Base-by-base conservation (phyloP, 2,329 filamentous ascomycete species). In the Talaromyces rugulosus region DNA sequence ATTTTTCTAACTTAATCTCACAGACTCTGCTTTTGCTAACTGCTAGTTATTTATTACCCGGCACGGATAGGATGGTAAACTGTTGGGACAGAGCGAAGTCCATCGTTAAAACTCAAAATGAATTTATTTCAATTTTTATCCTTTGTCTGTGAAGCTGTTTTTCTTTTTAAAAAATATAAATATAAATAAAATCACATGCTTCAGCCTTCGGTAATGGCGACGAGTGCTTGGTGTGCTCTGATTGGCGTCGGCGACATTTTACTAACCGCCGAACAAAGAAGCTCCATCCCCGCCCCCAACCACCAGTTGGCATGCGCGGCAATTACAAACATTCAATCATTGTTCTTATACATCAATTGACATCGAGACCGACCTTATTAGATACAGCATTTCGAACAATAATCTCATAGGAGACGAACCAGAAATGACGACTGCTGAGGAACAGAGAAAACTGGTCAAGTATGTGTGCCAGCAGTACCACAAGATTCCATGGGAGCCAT, bases 381-480 rank as follows among this genome's bases (percentile, higher is more conserved):
- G 16, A 40, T n/a, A 40, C 36, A n/a, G 12, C 36, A 40, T 16
- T 40, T 40, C 5, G 5, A 40, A n/a, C 36, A n/a, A n/a, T 5
- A 40, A 40, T 7, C 14, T n/a, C 3, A n/a, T 40, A 40, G 16
- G 5, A 40, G 7, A 40, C 12, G 5, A 16, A n/a, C 16, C 4
- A 40, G 44, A 50, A 14, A 58, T 60, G 52, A 7, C 58, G 27
- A 51, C 58, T 8, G 28, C 4, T 7, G 58, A 60, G 31, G 58
- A 60, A 28, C 58, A 60, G 18, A 54, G 23, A 27, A 50, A 54
- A 50, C 18, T 60, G 30, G 52, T 60, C 27, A 60, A 60, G 40
- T 28, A 40, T 4, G 31, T 60, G 14, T 60, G 58, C 58, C 16
- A 55, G 30, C 58, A 50, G 16, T 50, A 36, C 36, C 51, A 40